Conservation (phyloP, 2,329 filamentous ascomycete genomes). For the Exophiala dermatitidis region DNA sequence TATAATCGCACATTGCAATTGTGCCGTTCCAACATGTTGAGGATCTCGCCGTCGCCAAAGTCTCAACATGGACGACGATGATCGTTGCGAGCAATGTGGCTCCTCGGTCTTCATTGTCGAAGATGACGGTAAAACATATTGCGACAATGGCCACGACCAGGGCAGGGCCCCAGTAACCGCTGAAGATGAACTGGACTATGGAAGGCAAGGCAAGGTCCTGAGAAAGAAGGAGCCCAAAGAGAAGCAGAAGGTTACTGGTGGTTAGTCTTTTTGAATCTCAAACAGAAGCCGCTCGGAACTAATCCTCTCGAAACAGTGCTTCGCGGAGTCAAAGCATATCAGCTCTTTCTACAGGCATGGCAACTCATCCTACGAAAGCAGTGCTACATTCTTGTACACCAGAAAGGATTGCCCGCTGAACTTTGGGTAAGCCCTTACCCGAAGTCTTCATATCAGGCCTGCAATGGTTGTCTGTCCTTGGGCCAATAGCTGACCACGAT, state of each 20-base stretch:
- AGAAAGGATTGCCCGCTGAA: conserved; percentile 60
- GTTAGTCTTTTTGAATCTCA: conserved; percentile 30
- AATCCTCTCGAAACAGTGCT: conserved; percentile 31
- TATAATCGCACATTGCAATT: no score
- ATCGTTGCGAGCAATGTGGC: conserved; percentile 20
- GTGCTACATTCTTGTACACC: conserved; percentile 62
- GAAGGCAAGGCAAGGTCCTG: conserved; percentile 47
- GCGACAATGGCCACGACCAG: conserved; percentile 24
- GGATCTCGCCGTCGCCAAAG: not conserved
- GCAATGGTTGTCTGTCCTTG: not conserved
- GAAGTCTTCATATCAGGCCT: not conserved
- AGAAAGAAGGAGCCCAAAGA: conserved; percentile 49
- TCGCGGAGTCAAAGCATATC: conserved; percentile 61
- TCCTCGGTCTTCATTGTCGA: conserved; percentile 19
- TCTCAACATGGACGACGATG: conserved; percentile 15
- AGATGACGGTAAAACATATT: conserved; percentile 22
- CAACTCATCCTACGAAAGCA: conserved; percentile 82
- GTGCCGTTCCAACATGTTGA: conserved; percentile 1
- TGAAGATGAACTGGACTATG: conserved; percentile 24
- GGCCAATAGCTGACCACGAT: not conserved
- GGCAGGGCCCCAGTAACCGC: conserved; percentile 12
- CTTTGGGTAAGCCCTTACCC: conserved; percentile 53
- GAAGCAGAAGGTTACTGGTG: conserved; percentile 46
- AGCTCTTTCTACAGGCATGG: conserved; percentile 74
- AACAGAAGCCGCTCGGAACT: conserved; percentile 15